A percentile compares a stretch with the other conserved stretches of the same genome.
phyloP scores from a whole-genome alignment of 257 asterid species.

The Mentha longifolia region DNA sequence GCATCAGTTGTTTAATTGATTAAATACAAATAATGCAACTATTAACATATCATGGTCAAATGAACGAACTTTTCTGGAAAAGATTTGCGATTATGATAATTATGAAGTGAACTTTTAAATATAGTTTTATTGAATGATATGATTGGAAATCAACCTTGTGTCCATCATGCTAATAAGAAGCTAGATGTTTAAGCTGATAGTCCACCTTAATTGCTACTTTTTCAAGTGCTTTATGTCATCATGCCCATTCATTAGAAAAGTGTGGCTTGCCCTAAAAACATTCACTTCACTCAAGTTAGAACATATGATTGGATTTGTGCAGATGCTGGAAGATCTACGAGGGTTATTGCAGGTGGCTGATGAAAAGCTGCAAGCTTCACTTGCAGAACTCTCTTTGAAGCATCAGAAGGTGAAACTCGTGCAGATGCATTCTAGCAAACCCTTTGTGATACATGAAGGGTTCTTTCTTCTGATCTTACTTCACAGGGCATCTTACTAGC shows the following conservation, averaged over 20 bases:
- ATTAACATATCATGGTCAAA: neutral
- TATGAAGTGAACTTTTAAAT: neutral
- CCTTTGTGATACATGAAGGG: constrained; percentile 30
- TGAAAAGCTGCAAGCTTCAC: constrained; percentile 76
- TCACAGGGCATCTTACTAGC: constrained; percentile 20
- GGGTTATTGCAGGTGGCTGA: constrained; percentile 76
- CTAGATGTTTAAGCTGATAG: neutral
- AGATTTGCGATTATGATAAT: constrained; percentile 11
- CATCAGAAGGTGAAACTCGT: constrained; percentile 74
- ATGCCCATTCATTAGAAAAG: constrained; percentile 23
- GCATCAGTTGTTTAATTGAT: neutral
- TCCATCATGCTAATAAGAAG: neutral
- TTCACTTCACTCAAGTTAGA: constrained; percentile 17
- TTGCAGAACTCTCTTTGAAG: constrained; percentile 75
- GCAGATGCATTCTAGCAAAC: constrained; percentile 14
- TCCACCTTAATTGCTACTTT: neutral
- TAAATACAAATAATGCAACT: neutral
- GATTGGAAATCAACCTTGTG: constrained; percentile 9
- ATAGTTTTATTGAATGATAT: neutral
- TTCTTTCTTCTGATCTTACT: constrained; percentile 28
- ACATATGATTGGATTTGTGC: constrained; percentile 32
- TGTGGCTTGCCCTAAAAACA: constrained; percentile 15
- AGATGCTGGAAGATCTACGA: constrained; percentile 81
- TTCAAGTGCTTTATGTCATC: neutral
- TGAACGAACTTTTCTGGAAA: constrained; percentile 6